Evolutionary conservation across 108 stramenopile species (phyloP).

Genomic region (Cyclotella baltica): DNA sequence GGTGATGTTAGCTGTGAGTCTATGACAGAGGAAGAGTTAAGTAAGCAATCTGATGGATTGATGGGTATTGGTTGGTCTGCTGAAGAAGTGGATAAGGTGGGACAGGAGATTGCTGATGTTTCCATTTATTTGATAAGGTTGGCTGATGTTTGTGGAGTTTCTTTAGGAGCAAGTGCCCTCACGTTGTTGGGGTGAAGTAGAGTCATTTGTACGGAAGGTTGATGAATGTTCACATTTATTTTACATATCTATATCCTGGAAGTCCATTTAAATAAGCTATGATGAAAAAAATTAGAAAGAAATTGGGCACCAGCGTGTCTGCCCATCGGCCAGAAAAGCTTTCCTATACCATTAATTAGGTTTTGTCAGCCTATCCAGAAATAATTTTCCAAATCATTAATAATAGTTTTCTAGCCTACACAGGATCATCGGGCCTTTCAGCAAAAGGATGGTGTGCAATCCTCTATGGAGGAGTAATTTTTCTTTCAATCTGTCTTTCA

Average conservation of each 20-base stretch:
- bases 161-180: conserved; percentile 26
- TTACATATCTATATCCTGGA: background rate
- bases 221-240: background rate
- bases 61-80: conserved; percentile 17
- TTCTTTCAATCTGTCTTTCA: too few relatives aligned
- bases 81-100: conserved; percentile 71
- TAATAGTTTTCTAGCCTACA: too few relatives aligned
- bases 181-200: background rate
- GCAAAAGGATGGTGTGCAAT: too few relatives aligned
- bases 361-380: too few relatives aligned
- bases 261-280: too few relatives aligned
- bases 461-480: too few relatives aligned
- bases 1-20: conserved; percentile 50
- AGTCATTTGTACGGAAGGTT: background rate
- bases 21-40: background rate
- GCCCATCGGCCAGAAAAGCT: too few relatives aligned
- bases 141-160: conserved; percentile 69
- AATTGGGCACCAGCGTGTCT: too few relatives aligned
- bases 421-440: too few relatives aligned
- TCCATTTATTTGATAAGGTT: conserved; percentile 89
- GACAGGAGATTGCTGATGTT: conserved; percentile 94
- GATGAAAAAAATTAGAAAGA: background rate
- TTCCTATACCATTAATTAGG: too few relatives aligned
- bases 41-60: background rate
- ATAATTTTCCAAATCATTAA: too few relatives aligned